Percentiles rank a stretch among this genome's conserved stretches.
These are phyloP conservation scores for Panellus pusillus DNA, from an alignment of 768 basidiomycete genomes.

Conservation along the genomic window DNA sequence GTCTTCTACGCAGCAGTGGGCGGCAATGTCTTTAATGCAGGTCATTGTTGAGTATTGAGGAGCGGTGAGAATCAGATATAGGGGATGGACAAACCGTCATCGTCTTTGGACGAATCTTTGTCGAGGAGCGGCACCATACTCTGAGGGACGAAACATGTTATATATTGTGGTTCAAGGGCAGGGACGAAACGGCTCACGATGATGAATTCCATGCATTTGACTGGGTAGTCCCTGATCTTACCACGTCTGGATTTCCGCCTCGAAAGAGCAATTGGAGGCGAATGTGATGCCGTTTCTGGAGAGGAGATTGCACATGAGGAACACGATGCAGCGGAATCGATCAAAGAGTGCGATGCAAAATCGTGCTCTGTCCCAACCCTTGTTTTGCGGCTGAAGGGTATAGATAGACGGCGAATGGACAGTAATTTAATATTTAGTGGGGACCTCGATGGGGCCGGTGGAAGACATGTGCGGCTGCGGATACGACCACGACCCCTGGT, in stretches of 20 bases:
- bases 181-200: not conserved
- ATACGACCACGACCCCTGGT: no score
- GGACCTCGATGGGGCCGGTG: no score
- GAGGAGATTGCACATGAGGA: not conserved
- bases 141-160: not conserved
- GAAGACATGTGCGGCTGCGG: no score
- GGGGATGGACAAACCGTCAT: no score
- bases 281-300: not conserved
- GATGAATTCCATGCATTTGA: not conserved
- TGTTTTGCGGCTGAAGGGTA: no score
- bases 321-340: not conserved
- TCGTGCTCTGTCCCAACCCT: no score
- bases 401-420: no score
- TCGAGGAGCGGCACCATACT: not conserved
- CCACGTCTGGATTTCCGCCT: not conserved
- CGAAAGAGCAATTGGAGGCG: not conserved
- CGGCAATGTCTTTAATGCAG: no score
- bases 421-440: no score
- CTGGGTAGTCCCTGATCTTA: not conserved
- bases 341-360: no score
- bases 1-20: not conserved
- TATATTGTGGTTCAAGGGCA: not conserved
- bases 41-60: no score
- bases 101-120: not conserved
- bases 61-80: no score